A percentile compares a stretch with the other conserved stretches of the same genome.
Conservation (phyloP, 768 basidiomycete species). For the Antrodiella citrinella region DNA sequence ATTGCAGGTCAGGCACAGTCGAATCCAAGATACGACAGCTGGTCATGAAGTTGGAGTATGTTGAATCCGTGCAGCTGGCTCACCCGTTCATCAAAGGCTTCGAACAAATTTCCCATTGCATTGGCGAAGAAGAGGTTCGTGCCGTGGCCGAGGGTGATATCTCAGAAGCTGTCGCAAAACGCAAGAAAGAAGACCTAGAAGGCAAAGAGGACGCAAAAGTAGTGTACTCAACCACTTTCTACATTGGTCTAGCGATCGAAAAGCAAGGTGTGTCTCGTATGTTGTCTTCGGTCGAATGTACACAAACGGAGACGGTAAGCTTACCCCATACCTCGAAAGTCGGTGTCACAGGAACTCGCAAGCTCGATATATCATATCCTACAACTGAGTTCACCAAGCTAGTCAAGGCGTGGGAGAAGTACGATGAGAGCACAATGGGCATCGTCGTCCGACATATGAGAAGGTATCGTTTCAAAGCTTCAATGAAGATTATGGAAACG, state of each 20-base stretch:
- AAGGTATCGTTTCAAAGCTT: conserved; percentile 43
- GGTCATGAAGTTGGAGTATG: conserved; percentile 96
- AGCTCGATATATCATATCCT: conserved; percentile 94
- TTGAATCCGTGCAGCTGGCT: conserved; percentile 83
- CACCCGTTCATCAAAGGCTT: conserved; percentile 96
- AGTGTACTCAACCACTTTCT: conserved; percentile 97
- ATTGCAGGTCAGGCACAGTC: conserved; percentile 82
- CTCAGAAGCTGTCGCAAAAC: conserved; percentile 58
- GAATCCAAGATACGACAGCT: conserved; percentile 94
- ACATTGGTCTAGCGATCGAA: conserved; percentile 89
- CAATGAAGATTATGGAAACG: neutral
- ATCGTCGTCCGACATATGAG: conserved; percentile 91
- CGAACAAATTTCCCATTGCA: conserved; percentile 78
- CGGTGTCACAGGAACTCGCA: conserved; percentile 68
- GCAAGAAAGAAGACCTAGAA: conserved; percentile 73
- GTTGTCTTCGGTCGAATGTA: conserved; percentile 8
- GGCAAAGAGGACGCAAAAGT: conserved; percentile 66
- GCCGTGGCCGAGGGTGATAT: conserved; percentile 85
- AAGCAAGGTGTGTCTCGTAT: conserved; percentile 78
- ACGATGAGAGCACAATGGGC: conserved; percentile 87
- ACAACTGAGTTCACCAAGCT: conserved; percentile 92
- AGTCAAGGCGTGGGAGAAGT: conserved; percentile 94
- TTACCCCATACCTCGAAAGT: too few species aligned
- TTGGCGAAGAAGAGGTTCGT: conserved; percentile 81
- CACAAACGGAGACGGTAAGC: neutral